Base-by-base conservation (phyloP, 495 filamentous ascomycete genomes). In the Aspergillus heteromorphus region DNA sequence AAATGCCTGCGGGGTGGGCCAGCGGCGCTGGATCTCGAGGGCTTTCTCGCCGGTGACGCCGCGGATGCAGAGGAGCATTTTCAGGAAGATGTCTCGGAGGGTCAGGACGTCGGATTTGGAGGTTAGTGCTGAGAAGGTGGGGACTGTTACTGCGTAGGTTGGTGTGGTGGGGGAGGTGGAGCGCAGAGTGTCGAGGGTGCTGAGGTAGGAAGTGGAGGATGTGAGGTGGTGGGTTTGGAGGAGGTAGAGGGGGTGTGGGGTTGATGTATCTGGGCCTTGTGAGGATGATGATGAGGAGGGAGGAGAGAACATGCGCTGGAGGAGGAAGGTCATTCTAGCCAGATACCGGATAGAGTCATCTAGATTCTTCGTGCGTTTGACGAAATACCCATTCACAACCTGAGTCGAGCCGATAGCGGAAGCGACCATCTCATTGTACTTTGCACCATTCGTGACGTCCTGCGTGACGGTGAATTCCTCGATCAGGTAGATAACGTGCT, bases 31-130 rank as follows among this genome's bases (percentile, higher is more conserved):
- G 10, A 95, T 89, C 68, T 90, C 88, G 2, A 91, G 65, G 0
- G 89, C 88, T 64, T 90, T 92, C 57, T 93, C 89, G 0, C 87
- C 86, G 4, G 83, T 85, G n/a, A 95, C 73, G 2, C 88, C 86
- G 20, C 79, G 78, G 9, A 83, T 87, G 59, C 87, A 89, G 89
- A 95, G 92, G 47, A 95, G 73, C 88, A 95, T 92, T 66, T 92
- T 92, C 19, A 93, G 64, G 61, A 79, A 92, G 0, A 92, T 64
- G 55, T 95, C 89, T 36, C 88, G 76, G 18, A 92, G 73, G 2
- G 87, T 86, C 41, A 90, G 76, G 40, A 77, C 75, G 25, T 88
- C 86, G 0, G 86, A 89, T 67, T 95, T 95, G 0, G 84, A 87
- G 0, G 82, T 80, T 16, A 95, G 65, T 1, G 81, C 79, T 0